A percentile compares a stretch with the other conserved stretches of the same genome.
Evolutionary conservation across 108 stramenopile genomes (phyloP).

Genomic region (Skeletonema menzelii): DNA sequence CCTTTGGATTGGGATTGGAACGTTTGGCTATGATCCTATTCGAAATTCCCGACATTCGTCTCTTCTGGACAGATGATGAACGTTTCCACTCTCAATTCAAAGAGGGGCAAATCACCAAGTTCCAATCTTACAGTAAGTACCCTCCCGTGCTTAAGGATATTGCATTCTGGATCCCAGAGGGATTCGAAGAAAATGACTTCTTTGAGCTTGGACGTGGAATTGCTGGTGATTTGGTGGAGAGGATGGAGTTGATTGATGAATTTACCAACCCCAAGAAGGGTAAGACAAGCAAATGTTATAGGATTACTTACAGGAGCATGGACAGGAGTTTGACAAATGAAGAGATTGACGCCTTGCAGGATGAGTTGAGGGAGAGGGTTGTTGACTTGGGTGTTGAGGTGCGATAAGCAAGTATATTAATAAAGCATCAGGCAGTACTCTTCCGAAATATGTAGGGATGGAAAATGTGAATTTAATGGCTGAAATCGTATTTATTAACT

Average conservation of each 20-base stretch:
- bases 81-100: constrained; percentile 90
- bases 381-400: constrained; percentile 56
- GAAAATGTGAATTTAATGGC: not conserved
- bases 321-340: constrained; percentile 85
- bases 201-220: constrained; percentile 75
- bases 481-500: not conserved
- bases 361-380: constrained; percentile 49
- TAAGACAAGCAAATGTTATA: constrained; percentile 66
- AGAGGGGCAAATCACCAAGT: constrained; percentile 58
- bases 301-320: constrained; percentile 85
- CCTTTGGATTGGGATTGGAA: constrained; percentile 96
- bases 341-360: constrained; percentile 81
- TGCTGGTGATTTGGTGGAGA: constrained; percentile 85
- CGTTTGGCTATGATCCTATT: constrained; percentile 97
- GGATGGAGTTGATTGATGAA: constrained; percentile 77
- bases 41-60: constrained; percentile 92
- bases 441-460: not conserved
- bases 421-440: not conserved
- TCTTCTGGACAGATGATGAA: constrained; percentile 90
- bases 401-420: constrained; percentile 39
- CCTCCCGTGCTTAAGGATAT: constrained; percentile 87
- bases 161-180: constrained; percentile 77
- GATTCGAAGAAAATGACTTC: constrained; percentile 79
- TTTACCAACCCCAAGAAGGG: constrained; percentile 84
- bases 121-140: constrained; percentile 82